Evolutionary conservation across 352 stramenopile genomes (phyloP).

Genomic region (Phytophthora citricola): DNA sequence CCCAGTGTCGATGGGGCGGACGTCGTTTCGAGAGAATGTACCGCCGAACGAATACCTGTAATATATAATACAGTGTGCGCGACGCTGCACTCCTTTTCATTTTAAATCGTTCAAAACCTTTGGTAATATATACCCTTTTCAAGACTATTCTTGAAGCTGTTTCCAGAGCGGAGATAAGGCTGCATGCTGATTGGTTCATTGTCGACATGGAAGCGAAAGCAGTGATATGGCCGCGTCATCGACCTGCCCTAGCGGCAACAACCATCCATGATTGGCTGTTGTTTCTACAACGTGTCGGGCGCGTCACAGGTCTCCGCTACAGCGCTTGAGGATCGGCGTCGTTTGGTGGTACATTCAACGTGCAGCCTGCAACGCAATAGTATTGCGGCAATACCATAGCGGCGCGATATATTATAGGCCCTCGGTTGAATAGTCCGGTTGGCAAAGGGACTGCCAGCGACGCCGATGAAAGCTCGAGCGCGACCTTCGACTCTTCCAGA

Average conservation of each 20-base stretch:
- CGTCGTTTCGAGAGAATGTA: constrained; percentile 11
- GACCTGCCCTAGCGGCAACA: neutral
- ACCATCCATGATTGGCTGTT: constrained; percentile 30
- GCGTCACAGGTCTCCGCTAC: constrained; percentile 4
- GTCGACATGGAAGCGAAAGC: constrained; percentile 12
- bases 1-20: constrained; percentile 7
- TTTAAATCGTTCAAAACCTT: neutral
- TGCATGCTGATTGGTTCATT: constrained; percentile 39
- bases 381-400: no score
- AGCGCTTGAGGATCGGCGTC: constrained; percentile 27
- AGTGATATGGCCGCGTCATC: constrained; percentile 43
- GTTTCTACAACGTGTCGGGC: neutral
- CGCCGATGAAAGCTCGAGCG: neutral
- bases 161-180: neutral
- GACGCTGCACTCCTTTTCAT: neutral
- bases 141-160: constrained; percentile 28
- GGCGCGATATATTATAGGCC: neutral
- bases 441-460: neutral
- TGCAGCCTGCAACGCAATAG: constrained; percentile 16
- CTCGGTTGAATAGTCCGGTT: constrained; percentile 11
- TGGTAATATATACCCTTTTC: neutral
- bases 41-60: constrained; percentile 19
- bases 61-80: neutral
- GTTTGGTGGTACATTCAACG: constrained; percentile 17
- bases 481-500: neutral